Percentiles rank a stretch among this genome's conserved stretches.
Conservation (phyloP, 2,329 filamentous ascomycete species). For the Phaeosphaeriaceae sp. region DNA sequence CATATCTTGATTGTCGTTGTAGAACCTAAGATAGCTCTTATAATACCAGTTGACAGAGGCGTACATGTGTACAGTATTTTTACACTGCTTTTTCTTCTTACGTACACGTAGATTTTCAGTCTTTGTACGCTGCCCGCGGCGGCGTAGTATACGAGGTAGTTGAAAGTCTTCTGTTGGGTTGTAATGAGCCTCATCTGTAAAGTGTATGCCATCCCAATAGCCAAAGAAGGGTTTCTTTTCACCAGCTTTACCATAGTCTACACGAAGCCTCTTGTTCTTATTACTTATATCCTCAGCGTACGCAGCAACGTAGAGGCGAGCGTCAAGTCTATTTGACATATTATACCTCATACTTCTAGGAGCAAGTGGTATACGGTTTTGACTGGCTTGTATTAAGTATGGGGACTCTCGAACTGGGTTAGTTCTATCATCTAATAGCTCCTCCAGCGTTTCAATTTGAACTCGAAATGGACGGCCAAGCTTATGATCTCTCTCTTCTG, state of each 20-base stretch:
- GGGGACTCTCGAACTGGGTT: not conserved
- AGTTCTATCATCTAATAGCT: not conserved
- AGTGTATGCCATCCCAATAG: not conserved
- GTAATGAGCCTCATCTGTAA: not conserved
- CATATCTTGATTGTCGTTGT: not conserved
- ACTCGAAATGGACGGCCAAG: slow-evolving; percentile 1
- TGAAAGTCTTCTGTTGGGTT: not conserved
- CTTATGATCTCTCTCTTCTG: not conserved
- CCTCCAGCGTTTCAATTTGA: not conserved
- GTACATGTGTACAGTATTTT: not conserved
- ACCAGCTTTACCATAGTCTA: not conserved
- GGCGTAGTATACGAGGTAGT: not conserved
- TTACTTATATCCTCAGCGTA: not conserved
- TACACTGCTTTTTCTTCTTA: not conserved
- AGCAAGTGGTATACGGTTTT: no score
- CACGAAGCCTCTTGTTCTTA: not conserved
- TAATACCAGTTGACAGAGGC: not conserved
- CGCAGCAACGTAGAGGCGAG: not conserved
- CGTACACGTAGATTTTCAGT: not conserved
- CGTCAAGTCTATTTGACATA: not conserved
- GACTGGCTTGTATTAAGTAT: not conserved
- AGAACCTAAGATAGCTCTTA: not conserved
- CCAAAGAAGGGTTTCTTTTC: not conserved
- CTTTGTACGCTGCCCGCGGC: not conserved
- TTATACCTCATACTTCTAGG: not conserved